Base-by-base conservation (phyloP, 2,329 filamentous ascomycete genomes). In the Penicillium sp. region DNA sequence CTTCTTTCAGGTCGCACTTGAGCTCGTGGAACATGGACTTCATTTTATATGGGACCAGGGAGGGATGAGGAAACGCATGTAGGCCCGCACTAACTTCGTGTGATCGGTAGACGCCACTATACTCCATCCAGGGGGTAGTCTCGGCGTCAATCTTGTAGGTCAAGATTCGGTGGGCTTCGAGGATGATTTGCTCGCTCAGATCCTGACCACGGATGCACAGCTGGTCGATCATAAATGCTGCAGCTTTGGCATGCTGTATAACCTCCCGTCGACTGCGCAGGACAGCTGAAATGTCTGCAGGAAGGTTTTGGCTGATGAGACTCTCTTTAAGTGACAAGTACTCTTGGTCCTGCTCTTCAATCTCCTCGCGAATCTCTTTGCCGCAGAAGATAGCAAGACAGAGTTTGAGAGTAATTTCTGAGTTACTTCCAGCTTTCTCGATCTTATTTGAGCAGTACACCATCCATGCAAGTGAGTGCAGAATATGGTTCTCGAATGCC, bases 1-100 rank as follows among this genome's bases (percentile, higher is more conserved):
- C 43, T 22, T 47, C 9, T 33, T 39, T 35, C 12, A 54, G 21
- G n/a, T 53, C 49, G 4, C 17, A 31, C 13, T 48, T n/a, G 4
- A 54, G 43, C 13, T 50, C 49, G 17, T 31, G 31, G 19, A 53
- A 35, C 46, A 53, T 52, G 1, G 29, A 19, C 24, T 42, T 43
- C 46, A 48, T 54, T 13, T 42, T 47, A 19, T 29, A 35, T 8
- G 45, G 46, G 3, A 53, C 43, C 1, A 52, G 34, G 19, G 6
- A 24, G 9, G 15, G 46, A 32, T 45, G 29, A 5, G 49, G 43
- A 6, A 49, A 54, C 15, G 15, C 3, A 28, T 53, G 40, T 2
- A 54, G 19, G 7, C 40, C 49, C 4, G 37, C 35, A 26, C 13
- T 17, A 7, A 48, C 49, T 33, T 49, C 43, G 2, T 41, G 12